Conservation (phyloP, 352 stramenopile genomes). For the Globisporangium acanthophoron region DNA sequence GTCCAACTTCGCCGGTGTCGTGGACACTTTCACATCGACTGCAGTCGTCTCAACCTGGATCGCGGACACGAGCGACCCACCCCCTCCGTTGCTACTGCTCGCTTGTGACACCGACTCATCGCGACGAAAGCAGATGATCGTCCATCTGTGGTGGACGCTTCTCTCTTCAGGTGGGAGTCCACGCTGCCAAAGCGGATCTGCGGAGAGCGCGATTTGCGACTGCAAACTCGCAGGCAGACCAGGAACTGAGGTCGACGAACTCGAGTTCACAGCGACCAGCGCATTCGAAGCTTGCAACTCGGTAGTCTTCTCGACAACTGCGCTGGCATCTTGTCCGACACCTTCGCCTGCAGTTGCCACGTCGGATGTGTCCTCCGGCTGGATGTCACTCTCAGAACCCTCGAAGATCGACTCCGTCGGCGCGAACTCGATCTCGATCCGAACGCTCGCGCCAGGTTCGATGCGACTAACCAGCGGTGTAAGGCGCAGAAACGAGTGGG, state of each 20-base stretch:
- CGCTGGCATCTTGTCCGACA: too few species aligned
- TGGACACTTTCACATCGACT: constrained; percentile 42
- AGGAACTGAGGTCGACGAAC: neutral
- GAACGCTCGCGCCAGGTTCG: constrained; percentile 24
- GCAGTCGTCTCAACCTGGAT: constrained; percentile 66
- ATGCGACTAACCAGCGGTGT: constrained; percentile 65
- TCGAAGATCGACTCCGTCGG: constrained; percentile 44
- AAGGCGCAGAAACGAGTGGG: constrained; percentile 33
- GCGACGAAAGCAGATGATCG: constrained; percentile 59
- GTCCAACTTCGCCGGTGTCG: constrained; percentile 39
- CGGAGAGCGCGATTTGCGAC: too few species aligned
- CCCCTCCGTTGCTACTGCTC: neutral
- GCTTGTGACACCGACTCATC: constrained; percentile 7
- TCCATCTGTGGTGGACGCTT: constrained; percentile 77
- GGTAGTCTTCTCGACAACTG: constrained; percentile 1
- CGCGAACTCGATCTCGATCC: constrained; percentile 82
- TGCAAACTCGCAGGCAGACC: neutral
- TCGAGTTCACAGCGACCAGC: constrained; percentile 3
- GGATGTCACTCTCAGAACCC: constrained; percentile 1
- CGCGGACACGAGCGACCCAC: constrained; percentile 26
- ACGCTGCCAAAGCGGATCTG: neutral
- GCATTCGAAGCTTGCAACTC: neutral
- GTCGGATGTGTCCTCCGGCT: too few species aligned
- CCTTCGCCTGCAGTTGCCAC: too few species aligned
- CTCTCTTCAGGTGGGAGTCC: constrained; percentile 36